Evolutionary conservation across 2,329 filamentous ascomycete genomes (phyloP).

Genomic region (Verticillium nubilum): DNA sequence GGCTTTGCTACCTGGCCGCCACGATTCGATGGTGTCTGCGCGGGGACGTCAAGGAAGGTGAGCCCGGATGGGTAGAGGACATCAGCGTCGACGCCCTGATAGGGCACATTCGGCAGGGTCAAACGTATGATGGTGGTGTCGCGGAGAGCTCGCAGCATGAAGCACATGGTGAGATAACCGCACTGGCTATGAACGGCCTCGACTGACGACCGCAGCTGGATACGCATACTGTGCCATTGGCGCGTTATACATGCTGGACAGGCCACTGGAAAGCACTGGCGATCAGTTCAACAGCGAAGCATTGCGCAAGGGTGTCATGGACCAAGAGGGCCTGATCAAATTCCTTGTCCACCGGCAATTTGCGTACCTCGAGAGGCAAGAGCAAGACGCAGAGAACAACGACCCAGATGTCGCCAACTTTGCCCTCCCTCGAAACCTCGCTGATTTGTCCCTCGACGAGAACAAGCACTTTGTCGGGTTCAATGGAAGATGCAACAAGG

Average conservation of each 20-base stretch:
- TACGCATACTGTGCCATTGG: constrained; percentile 86
- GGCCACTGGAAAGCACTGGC: constrained; percentile 38
- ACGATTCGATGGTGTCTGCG: constrained; percentile 77
- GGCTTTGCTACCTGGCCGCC: constrained; percentile 82
- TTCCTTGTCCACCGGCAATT: constrained; percentile 65
- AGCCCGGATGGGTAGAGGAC: constrained; percentile 57
- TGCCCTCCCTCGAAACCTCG: constrained; percentile 23
- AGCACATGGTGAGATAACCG: constrained; percentile 60
- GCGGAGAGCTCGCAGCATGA: constrained; percentile 74
- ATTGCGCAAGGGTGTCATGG: constrained; percentile 28
- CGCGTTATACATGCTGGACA: constrained; percentile 69
- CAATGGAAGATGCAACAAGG: constrained; percentile 87
- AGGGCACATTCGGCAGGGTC: constrained; percentile 62
- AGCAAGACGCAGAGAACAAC: constrained; percentile 39
- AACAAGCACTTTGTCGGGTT: constrained; percentile 59
- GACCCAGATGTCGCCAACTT: constrained; percentile 28
- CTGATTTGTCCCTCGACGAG: constrained; percentile 25
- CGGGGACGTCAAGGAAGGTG: constrained; percentile 47
- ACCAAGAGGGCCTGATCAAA: constrained; percentile 26
- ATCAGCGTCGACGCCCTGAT: constrained; percentile 69
- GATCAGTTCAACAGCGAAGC: constrained; percentile 24
- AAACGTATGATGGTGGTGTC: constrained; percentile 80
- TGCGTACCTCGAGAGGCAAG: constrained; percentile 43
- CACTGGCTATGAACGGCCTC: constrained; percentile 6
- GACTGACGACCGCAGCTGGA: constrained; percentile 53